Base-by-base conservation (phyloP, 1,139 yeast genomes). In the Martiniozyma asiatica region DNA sequence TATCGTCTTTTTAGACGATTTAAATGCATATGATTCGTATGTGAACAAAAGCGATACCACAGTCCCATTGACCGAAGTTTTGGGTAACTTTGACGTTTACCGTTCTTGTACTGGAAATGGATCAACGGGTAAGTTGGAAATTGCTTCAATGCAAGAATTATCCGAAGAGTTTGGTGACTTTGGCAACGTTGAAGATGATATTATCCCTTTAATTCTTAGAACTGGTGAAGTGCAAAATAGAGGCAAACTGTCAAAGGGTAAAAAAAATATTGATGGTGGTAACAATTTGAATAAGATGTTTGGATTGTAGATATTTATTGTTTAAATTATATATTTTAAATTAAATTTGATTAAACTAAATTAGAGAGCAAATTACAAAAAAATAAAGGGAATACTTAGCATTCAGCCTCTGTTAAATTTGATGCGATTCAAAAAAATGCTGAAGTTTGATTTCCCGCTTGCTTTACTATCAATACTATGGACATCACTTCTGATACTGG, bases 61-160 rank as follows among this genome's bases (percentile, higher is more conserved):
- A 13, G 53, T 71, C 27, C 79, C 92, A 23, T 57, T 81, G 39
- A 62, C 75, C 10, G 75, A 74, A 24, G 66, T 77, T 16, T 74
- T 80, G 2, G 74, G 76, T 1, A 61, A 68, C 12, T 79, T 70
- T 59, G 69, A 76, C 47, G 65, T 81, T 11, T 81, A 65, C 50
- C 61, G 68, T 20, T 65, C 70, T 36, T 65, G 68, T 40, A 62
- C 61, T 27, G 79, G 80, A 29, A 56, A 56, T 25, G 94, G 94
- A 20, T 58, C 70, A 4, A 81, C 73, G 44, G 93, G 93, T 34
- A 64, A 67, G 7, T 53, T 78, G 21, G 84, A 76, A 36, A 75
- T 71, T 46, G 93, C 92, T 2, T 74, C 87, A n/a, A 65, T 70
- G 35, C 56, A 60, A 14, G 77, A 74, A 40, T 55, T 81, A 36